These are phyloP conservation scores for Fusarium fracticaudum DNA, from an alignment of 2,329 filamentous ascomycete species.

Conservation along the genomic window DNA sequence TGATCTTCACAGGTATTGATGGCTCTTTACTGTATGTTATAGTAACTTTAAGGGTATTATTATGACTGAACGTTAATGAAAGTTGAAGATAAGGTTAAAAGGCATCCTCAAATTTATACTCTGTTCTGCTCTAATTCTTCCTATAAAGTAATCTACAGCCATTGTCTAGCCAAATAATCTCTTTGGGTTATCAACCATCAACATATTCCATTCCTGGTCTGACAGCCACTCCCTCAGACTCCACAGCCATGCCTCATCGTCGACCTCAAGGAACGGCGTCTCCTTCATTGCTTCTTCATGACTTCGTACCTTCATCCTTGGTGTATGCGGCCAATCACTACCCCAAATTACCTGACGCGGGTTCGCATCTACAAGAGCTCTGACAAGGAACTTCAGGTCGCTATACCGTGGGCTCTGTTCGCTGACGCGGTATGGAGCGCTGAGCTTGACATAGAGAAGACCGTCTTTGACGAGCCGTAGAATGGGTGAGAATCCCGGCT, in stretches of 20 bases:
- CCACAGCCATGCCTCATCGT: constrained; percentile 39
- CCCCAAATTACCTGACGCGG: constrained; percentile 48
- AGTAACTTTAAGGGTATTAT: not conserved
- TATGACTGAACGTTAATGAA: not conserved
- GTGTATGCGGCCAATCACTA: constrained; percentile 53
- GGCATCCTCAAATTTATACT: not conserved
- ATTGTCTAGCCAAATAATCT: constrained; percentile 6
- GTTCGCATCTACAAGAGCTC: constrained; percentile 47
- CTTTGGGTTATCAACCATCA: constrained; percentile 30
- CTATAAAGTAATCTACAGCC: not conserved
- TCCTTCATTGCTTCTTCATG: constrained; percentile 47
- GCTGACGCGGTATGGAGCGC: constrained; percentile 50
- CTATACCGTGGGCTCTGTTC: constrained; percentile 44
- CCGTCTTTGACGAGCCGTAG: constrained; percentile 45
- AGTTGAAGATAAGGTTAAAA: not conserved
- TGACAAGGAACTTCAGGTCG: constrained; percentile 46
- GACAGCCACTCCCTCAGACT: constrained; percentile 38
- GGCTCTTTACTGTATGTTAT: not conserved
- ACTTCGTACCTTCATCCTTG: constrained; percentile 49
- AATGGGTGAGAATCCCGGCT: constrained; percentile 34
- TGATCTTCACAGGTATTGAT: not conserved
- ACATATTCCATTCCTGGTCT: constrained; percentile 35
- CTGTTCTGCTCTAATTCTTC: not conserved
- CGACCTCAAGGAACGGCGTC: constrained; percentile 38
- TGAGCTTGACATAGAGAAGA: constrained; percentile 50